phyloP scores from a whole-genome alignment of 768 basidiomycete genomes.

The Pleurotus tuoliensis region DNA sequence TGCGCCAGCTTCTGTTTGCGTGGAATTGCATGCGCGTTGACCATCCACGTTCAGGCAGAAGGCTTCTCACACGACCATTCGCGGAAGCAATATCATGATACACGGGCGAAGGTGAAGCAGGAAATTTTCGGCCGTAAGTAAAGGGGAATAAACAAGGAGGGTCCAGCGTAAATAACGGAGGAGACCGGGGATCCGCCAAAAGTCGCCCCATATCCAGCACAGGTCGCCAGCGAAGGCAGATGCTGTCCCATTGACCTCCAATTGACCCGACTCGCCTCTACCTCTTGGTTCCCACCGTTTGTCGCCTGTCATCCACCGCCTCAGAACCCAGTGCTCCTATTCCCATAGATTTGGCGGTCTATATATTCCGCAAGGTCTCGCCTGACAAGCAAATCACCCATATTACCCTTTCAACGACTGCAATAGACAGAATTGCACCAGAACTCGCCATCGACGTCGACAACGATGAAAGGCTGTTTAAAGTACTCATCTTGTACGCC shows the following conservation, averaged over 20 bases:
- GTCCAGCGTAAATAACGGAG: conserved; percentile 8
- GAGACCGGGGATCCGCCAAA: conserved; percentile 7
- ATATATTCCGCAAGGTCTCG: conserved; percentile 1
- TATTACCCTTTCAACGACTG: background rate
- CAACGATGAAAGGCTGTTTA: conserved; percentile 35
- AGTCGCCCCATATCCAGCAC: conserved; percentile 7
- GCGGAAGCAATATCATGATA: conserved; percentile 2
- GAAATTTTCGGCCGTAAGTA: conserved; percentile 8
- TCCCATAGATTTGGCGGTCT: background rate
- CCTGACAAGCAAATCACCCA: background rate
- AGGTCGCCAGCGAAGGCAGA: conserved; percentile 3
- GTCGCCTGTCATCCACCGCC: too few relatives aligned
- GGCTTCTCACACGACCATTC: background rate
- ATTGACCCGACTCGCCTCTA: conserved; percentile 3
- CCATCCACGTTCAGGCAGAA: too few relatives aligned
- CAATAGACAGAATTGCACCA: background rate
- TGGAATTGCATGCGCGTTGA: too few relatives aligned
- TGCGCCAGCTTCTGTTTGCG: too few relatives aligned
- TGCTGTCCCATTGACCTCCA: conserved; percentile 1
- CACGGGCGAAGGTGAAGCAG: background rate
- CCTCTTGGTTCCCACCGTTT: background rate
- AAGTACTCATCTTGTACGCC: conserved; percentile 17
- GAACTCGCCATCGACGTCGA: background rate
- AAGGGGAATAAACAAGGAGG: conserved; percentile 8
- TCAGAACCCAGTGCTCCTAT: conserved; percentile 1